Evolutionary conservation across 73 alveolate species (phyloP).

Genomic region (Tetrahymena thermophila): DNA sequence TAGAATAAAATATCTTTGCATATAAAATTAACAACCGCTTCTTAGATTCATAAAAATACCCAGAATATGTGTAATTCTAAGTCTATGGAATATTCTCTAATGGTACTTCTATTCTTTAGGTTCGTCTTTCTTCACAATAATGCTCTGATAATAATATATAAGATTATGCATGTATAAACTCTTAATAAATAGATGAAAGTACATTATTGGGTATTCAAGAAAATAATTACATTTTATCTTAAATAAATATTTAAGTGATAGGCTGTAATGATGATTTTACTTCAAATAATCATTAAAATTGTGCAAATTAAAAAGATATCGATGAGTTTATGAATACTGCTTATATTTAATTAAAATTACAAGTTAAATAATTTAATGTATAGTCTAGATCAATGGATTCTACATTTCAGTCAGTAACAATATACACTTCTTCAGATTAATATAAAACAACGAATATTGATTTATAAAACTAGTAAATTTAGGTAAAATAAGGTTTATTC

Average conservation of each 20-base stretch:
- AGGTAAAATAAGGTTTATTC: not conserved
- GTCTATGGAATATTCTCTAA: not conserved
- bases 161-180: not conserved
- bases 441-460: not conserved
- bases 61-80: too few species aligned
- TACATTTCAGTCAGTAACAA: not conserved
- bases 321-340: too few species aligned
- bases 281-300: too few species aligned
- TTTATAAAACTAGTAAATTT: too few species aligned
- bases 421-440: not conserved
- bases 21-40: too few species aligned
- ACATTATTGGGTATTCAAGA: too few species aligned
- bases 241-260: too few species aligned
- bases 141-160: not conserved
- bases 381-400: not conserved
- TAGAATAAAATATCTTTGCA: not conserved
- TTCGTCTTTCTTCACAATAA: not conserved
- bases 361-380: too few species aligned
- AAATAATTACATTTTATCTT: not conserved
- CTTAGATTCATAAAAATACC: not conserved
- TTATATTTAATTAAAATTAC: too few species aligned
- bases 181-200: not conserved
- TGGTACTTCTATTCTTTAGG: not conserved
- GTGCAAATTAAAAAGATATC: not conserved
- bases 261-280: not conserved